A percentile compares a stretch with the other conserved stretches of the same genome.
phyloP scores from a whole-genome alignment of 495 filamentous ascomycete species.

The Pseudoneurospora amorphoporcata region DNA sequence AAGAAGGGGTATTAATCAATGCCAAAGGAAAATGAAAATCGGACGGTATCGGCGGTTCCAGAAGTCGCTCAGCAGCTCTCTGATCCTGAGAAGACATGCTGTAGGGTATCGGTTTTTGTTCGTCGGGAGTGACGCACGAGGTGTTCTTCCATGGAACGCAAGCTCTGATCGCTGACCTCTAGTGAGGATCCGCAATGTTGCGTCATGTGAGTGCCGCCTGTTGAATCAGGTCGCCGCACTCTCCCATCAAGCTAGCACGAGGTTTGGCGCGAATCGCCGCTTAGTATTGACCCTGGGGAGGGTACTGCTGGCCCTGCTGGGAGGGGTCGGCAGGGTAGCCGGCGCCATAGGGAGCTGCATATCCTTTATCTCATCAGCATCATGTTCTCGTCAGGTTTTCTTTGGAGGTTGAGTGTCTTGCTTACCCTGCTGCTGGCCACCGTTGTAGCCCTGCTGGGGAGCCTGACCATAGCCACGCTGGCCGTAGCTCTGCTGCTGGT shows the following conservation, averaged over 20 bases:
- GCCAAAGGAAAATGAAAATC: neutral
- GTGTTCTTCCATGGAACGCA: neutral
- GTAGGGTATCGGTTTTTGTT: neutral
- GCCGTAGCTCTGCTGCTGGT: constrained; percentile 3
- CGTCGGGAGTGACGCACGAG: neutral
- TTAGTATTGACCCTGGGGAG: constrained; percentile 22
- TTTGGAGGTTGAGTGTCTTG: constrained; percentile 21
- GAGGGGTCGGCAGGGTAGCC: constrained; percentile 29
- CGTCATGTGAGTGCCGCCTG: neutral
- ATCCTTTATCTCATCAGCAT: constrained; percentile 1
- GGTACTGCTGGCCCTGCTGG: constrained; percentile 20
- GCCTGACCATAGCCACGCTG: neutral
- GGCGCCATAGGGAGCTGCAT: constrained; percentile 13
- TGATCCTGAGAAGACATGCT: neutral
- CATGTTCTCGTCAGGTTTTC: neutral
- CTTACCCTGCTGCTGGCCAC: neutral
- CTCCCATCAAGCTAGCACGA: neutral
- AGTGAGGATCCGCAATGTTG: neutral
- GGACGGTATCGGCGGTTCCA: neutral
- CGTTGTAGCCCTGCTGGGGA: neutral
- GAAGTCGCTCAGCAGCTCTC: neutral
- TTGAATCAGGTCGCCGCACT: neutral
- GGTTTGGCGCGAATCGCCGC: neutral
- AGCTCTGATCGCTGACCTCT: neutral
- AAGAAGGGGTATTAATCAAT: constrained; percentile 1